Evolutionary conservation across 257 asterid species (phyloP), one percentile per base, ranked within the genome.

Genomic region (Hygrophila difformis): DNA sequence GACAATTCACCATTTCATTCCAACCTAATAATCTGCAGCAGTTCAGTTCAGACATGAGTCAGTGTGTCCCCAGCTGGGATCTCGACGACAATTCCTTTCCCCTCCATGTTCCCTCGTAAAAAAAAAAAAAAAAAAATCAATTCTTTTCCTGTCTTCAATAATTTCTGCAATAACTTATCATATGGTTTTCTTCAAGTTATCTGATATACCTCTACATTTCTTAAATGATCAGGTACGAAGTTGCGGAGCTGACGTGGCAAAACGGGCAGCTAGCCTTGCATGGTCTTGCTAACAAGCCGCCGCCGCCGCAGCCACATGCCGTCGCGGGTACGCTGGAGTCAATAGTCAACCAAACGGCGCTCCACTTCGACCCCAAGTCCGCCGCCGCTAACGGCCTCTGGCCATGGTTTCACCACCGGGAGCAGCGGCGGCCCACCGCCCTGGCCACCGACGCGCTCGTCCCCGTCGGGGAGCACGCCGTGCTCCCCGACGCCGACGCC

Each of bases 291-390:
- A 44, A 14, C 52, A 24, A 24, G 29, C 29, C 29, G 29, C n/a
- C n/a, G 29, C 29, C 5, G 29, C 29, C 29, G 29, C 29, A 24
- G 29, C 7, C 29, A 2, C 29, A 73, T 12, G 93, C 81, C 9
- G 68, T 72, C 40, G 78, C 75, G 12, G 94, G 84, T 8, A 89
- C 97, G 0, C 94, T 89, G 1, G 96, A 84, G 76, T 75, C 94
- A 0, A 62, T 89, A 19, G 96, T 89, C 40, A 73, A 82, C 71
- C 97, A 85, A 44, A 94, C 91, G 51, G 75, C 96, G 62, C 13
- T 33, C 47, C 47, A 28, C 26, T 51, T 56, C 19, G 31, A 39
- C 54, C 23, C 16, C 77, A 76, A 26, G 20, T 10, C 23, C 22
- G 13, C 20, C 21, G 41, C 59, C 53, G 26, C 1, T 33, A 59